A percentile compares a stretch with the other conserved stretches of the same genome.
Conservation (phyloP, 495 filamentous ascomycete species). For the Aspergillus saccharolyticus region DNA sequence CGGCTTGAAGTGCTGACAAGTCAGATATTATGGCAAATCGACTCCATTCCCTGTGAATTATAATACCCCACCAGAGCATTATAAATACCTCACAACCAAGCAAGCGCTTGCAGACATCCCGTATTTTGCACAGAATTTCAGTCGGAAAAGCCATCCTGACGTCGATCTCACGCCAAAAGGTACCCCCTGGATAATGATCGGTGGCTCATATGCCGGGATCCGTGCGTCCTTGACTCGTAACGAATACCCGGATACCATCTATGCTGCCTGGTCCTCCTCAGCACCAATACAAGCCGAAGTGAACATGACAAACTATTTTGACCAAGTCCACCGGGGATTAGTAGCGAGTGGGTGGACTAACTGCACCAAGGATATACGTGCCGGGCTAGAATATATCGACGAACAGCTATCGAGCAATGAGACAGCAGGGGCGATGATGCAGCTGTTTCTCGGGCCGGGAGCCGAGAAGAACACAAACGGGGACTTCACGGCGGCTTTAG, state of each 20-base stretch:
- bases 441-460: conserved; percentile 44
- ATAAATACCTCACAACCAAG: conserved; percentile 44
- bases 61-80: conserved; percentile 43
- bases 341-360: conserved; percentile 44
- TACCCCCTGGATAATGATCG: conserved; percentile 56
- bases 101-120: conserved; percentile 52
- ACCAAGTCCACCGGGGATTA: conserved; percentile 52
- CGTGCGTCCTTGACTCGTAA: conserved; percentile 51
- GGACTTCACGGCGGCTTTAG: conserved; percentile 43
- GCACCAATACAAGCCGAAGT: conserved; percentile 50
- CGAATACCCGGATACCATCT: conserved; percentile 54
- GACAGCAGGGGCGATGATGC: conserved; percentile 41
- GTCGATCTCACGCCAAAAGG: conserved; percentile 38
- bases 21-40: conserved; percentile 50
- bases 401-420: conserved; percentile 31
- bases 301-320: conserved; percentile 54
- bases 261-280: conserved; percentile 49
- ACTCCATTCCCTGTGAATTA: conserved; percentile 41
- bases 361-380: conserved; percentile 51
- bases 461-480: conserved; percentile 47
- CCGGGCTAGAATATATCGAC: conserved; percentile 50
- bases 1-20: not conserved
- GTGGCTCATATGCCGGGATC: conserved; percentile 55
- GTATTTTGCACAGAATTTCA: conserved; percentile 48
- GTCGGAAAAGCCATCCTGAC: conserved; percentile 25